Percentiles rank a stretch among this genome's conserved stretches.
These are phyloP conservation scores for Debaryomyces tyrocola DNA, from an alignment of 805 yeast genomes.

Conservation along the genomic window DNA sequence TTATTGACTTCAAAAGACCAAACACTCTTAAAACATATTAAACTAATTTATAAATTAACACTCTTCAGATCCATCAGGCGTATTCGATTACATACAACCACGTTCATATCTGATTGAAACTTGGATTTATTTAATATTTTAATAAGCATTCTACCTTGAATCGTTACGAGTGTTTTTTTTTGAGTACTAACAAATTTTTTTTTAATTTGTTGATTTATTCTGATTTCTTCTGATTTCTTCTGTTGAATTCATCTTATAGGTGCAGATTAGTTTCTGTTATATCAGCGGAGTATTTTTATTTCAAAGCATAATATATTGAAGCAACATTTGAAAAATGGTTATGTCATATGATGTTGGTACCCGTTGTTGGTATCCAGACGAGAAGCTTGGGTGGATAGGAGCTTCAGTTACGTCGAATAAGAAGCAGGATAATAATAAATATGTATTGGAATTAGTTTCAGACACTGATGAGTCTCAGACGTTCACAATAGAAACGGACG, in stretches of 20 bases:
- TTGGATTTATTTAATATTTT: neutral
- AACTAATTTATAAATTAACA: neutral
- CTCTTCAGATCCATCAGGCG: neutral
- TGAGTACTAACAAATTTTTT: neutral
- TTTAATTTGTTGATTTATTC: neutral
- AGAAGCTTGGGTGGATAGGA: slow-evolving; percentile 71
- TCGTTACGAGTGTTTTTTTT: neutral
- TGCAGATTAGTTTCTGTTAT: neutral
- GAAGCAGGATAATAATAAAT: slow-evolving; percentile 42
- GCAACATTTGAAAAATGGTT: slow-evolving; percentile 4
- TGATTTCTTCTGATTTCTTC: neutral
- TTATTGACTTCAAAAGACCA: neutral
- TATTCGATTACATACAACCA: neutral
- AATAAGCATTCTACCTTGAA: neutral
- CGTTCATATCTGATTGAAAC: neutral
- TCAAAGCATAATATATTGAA: neutral
- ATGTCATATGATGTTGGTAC: slow-evolving; percentile 14
- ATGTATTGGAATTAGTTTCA: slow-evolving; percentile 50
- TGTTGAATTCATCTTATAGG: neutral
- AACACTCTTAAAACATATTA: slow-evolving; percentile 1
- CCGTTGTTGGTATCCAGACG: slow-evolving; percentile 83
- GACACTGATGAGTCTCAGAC: slow-evolving; percentile 47
- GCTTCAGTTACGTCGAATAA: slow-evolving; percentile 54
- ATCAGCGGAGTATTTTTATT: neutral
- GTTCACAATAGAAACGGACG: slow-evolving; percentile 48